A percentile compares a stretch with the other conserved stretches of the same genome.
Conservation (phyloP, 148 eudicot genomes). For the Arbutus unedo region DNA sequence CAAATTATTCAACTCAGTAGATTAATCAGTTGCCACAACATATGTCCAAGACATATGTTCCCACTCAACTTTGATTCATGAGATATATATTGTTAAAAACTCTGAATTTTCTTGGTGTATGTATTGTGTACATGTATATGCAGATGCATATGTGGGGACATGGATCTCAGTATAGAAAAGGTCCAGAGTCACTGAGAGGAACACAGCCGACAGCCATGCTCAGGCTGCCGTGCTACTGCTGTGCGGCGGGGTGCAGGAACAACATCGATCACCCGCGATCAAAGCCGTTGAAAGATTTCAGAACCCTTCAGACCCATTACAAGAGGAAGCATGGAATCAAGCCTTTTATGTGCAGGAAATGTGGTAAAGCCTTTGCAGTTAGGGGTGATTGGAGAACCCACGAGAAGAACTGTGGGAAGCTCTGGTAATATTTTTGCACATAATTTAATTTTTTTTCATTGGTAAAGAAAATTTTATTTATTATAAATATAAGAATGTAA, state of each 20-base stretch:
- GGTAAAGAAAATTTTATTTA: too few relatives aligned
- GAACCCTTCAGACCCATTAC: constrained; percentile 82
- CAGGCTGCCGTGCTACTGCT: constrained; percentile 76
- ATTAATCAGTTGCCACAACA: too few relatives aligned
- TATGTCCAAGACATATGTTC: too few relatives aligned
- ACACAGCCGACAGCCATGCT: constrained; percentile 86
- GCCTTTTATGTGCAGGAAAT: constrained; percentile 73
- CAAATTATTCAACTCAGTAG: too few relatives aligned
- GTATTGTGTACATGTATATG: background rate
- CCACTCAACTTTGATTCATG: background rate
- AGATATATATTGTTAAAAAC: background rate
- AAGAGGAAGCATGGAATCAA: constrained; percentile 78
- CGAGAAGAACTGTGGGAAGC: constrained; percentile 80
- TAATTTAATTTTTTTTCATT: too few relatives aligned
- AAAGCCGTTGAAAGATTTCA: constrained; percentile 71
- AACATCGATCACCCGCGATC: constrained; percentile 81
- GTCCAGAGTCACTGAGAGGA: constrained; percentile 71
- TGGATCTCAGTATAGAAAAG: constrained; percentile 80
- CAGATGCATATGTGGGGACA: constrained; percentile 97
- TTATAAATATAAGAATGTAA: too few relatives aligned
- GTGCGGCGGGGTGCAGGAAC: constrained; percentile 74
- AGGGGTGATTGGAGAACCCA: constrained; percentile 85
- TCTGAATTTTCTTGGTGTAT: background rate
- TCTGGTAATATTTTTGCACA: constrained; percentile 36
- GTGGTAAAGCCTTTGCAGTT: constrained; percentile 75